Evolutionary conservation across 495 filamentous ascomycete species (phyloP).

Genomic region (Darksidea phi): DNA sequence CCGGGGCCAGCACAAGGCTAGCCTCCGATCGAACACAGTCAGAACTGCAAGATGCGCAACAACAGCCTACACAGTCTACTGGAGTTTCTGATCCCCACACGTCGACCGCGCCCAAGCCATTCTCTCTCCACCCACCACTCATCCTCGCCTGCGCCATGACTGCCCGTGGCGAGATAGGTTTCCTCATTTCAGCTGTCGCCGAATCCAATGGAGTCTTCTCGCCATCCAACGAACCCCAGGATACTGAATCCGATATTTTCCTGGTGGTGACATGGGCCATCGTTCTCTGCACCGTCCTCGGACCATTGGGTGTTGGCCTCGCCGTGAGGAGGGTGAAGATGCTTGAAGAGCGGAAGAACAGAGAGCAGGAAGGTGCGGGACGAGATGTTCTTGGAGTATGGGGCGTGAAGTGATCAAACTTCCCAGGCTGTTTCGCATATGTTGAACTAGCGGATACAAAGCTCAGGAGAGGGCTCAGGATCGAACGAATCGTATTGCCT

Average conservation of each 20-base stretch:
- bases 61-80: not conserved
- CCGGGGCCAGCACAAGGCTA: not conserved
- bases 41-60: not conserved
- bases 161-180: constrained; percentile 75
- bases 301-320: constrained; percentile 65
- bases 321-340: constrained; percentile 53
- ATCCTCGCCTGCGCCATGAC: constrained; percentile 68
- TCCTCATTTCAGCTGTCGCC: constrained; percentile 70
- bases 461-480: too few relatives aligned
- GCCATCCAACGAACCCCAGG: not conserved
- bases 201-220: constrained; percentile 59
- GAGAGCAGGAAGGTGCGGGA: constrained; percentile 24
- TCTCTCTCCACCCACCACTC: constrained; percentile 58
- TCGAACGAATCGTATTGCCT: too few relatives aligned
- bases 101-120: constrained; percentile 44
- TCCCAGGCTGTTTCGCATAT: not conserved
- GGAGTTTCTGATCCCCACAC: constrained; percentile 12
- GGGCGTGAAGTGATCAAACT: constrained; percentile 30
- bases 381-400: constrained; percentile 40
- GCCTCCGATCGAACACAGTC: not conserved
- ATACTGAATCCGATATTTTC: constrained; percentile 50
- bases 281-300: constrained; percentile 70
- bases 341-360: constrained; percentile 28
- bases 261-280: constrained; percentile 74
- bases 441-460: not conserved